These are phyloP conservation scores for Massarina eburnea DNA, from an alignment of 2,329 filamentous ascomycete genomes.

Conservation along the genomic window DNA sequence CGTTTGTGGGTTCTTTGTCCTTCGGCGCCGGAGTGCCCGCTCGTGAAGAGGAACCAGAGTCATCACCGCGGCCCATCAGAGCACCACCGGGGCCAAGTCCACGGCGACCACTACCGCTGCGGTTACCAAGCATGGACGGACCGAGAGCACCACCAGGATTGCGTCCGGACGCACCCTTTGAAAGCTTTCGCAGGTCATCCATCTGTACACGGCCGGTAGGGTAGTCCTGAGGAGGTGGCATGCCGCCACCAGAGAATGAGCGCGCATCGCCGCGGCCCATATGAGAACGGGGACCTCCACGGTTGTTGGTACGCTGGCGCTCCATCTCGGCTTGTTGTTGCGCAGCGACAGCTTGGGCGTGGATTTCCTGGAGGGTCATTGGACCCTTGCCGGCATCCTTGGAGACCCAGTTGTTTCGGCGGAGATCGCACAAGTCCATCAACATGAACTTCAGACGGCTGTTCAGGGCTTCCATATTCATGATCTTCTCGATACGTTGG, in stretches of 20 bases:
- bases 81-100: conserved; percentile 72
- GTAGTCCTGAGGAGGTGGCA: conserved; percentile 70
- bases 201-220: conserved; percentile 81
- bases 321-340: conserved; percentile 78
- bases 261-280: conserved; percentile 85
- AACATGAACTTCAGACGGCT: conserved; percentile 96
- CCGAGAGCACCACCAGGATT: conserved; percentile 67
- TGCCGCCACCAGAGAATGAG: conserved; percentile 72
- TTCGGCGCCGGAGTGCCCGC: conserved; percentile 77
- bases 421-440: conserved; percentile 87
- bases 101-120: conserved; percentile 85
- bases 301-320: conserved; percentile 59
- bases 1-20: conserved; percentile 67
- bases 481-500: conserved; percentile 78
- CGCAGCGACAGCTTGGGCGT: conserved; percentile 76
- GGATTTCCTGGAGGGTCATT: conserved; percentile 93
- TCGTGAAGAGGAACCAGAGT: conserved; percentile 84
- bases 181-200: conserved; percentile 85
- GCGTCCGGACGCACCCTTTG: conserved; percentile 60
- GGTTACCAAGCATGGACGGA: conserved; percentile 81
- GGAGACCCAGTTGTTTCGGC: conserved; percentile 74
- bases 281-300: conserved; percentile 69
- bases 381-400: conserved; percentile 93
- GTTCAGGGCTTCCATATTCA: conserved; percentile 72
- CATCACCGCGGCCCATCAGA: conserved; percentile 69